Base-by-base conservation (phyloP, 441 rosid species). In the Pelargonium cotyledonis region DNA sequence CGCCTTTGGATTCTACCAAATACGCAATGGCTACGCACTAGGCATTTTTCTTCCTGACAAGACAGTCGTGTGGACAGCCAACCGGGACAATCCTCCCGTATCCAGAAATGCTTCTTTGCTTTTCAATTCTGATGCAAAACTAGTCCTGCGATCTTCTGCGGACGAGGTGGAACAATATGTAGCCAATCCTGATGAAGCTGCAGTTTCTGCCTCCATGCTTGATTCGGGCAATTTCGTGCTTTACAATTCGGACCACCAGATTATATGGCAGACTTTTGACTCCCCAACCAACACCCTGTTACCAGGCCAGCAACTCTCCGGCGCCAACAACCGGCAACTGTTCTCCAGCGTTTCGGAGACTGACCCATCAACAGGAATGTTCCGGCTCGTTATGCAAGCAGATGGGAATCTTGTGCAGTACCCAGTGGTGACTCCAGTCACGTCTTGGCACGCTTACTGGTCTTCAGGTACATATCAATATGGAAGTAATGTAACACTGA, bases 351-450 rank as follows among this genome's bases (percentile, higher is more conserved):
- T 57, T 11, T 66, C 80, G 1, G 29, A 4, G 41, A 60, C 49
- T 1, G 67, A 81, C 43, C 66, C 61, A 4, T 78, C 82, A 1
- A 51, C 80, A 0, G 74, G 81, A 23, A 5, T 10, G 1, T 79
- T 77, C 23, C 73, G 61, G 19, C 75, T 82, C 58, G 8, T 3
- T 8, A 79, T 77, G 83, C 81, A 82, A 23, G 0, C 0, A 0
- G 81, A 82, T 60, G 80, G 81, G 9, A 71, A 82, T 64, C 78
- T 82, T 41, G 74, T 80, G 21, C 73, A 66, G 31, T 79, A 79
- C 41, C 77, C 83, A 0, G 53, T 66, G 12, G 63, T 67, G 18
- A 53, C 69, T 38, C 16, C 14, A 5, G 49, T n/a, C 14, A 14
- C 57, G 4, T 6, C 23, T 53, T 10, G 0, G 0, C 35, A 70